Conservation (phyloP, 1,284 basidiomycete genomes). For the Papiliotrema flavescens region DNA sequence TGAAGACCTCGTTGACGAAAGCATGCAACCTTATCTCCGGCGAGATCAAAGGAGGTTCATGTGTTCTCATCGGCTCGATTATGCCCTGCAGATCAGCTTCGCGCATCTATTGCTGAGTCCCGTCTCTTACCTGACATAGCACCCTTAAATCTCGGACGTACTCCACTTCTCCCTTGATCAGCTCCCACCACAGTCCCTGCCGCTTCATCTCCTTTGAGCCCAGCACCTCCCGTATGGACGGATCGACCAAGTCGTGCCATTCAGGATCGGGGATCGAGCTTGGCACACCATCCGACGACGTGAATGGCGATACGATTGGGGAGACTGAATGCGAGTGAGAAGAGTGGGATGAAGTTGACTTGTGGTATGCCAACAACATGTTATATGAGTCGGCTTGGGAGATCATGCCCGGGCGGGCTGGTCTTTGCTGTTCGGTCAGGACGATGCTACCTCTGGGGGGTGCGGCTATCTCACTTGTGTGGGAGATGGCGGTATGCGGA, state of each 20-base stretch:
- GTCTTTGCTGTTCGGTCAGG: neutral
- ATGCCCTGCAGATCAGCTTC: slow-evolving; percentile 56
- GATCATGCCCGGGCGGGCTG: slow-evolving; percentile 1
- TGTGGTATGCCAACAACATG: slow-evolving; percentile 32
- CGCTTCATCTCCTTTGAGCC: slow-evolving; percentile 68
- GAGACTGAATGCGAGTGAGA: slow-evolving; percentile 1
- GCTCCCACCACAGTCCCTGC: slow-evolving; percentile 75
- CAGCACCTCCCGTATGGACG: slow-evolving; percentile 62
- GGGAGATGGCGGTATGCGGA: neutral
- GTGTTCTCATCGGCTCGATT: slow-evolving; percentile 58
- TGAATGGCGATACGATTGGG: slow-evolving; percentile 5
- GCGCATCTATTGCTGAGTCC: slow-evolving; percentile 10
- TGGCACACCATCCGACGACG: slow-evolving; percentile 9
- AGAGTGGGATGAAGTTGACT: slow-evolving; percentile 11
- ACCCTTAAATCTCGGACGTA: slow-evolving; percentile 71
- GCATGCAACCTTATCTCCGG: slow-evolving; percentile 53
- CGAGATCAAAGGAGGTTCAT: slow-evolving; percentile 58
- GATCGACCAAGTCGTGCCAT: slow-evolving; percentile 71
- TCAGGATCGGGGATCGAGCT: slow-evolving; percentile 45
- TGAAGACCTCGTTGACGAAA: slow-evolving; percentile 71
- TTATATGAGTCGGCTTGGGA: slow-evolving; percentile 26
- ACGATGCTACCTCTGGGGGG: no score
- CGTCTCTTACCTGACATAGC: slow-evolving; percentile 57
- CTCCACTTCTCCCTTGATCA: slow-evolving; percentile 74
- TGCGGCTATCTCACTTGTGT: neutral